These are phyloP conservation scores for Talaromyces islandicus DNA, from an alignment of 2,329 filamentous ascomycete genomes.

Conservation along the genomic window DNA sequence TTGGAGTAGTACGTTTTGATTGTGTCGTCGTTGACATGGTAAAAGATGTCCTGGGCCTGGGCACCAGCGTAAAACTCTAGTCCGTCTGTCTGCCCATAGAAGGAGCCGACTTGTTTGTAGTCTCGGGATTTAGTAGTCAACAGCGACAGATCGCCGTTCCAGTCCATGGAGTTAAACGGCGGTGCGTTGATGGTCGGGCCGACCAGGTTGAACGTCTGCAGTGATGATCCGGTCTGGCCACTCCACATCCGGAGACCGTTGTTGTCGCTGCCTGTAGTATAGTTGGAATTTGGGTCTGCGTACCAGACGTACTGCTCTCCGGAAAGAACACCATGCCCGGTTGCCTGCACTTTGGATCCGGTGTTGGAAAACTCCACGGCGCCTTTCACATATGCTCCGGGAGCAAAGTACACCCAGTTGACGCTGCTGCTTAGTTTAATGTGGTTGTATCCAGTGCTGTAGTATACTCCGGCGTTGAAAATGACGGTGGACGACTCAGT, in stretches of 20 bases:
- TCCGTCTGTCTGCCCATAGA: constrained; percentile 33
- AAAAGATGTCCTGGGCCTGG: constrained; percentile 28
- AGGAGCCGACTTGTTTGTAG: constrained; percentile 37
- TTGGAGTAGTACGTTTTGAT: constrained; percentile 37
- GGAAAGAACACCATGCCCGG: constrained; percentile 31
- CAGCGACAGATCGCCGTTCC: constrained; percentile 11
- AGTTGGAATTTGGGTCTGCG: constrained; percentile 26
- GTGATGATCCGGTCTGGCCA: constrained; percentile 13
- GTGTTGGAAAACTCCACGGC: constrained; percentile 27
- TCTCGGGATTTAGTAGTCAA: constrained; percentile 17
- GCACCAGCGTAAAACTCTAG: constrained; percentile 28
- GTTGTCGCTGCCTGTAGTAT: constrained; percentile 24
- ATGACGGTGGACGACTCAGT: constrained; percentile 14
- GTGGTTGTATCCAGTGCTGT: constrained; percentile 10
- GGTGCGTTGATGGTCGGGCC: constrained; percentile 29
- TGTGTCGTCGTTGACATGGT: constrained; percentile 30
- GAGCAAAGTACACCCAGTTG: constrained; percentile 22
- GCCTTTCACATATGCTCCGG: constrained; percentile 34
- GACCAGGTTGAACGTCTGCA: constrained; percentile 19
- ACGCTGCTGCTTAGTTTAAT: constrained; percentile 17
- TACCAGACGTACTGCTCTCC: constrained; percentile 36
- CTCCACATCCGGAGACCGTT: constrained; percentile 27
- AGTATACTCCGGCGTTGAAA: constrained; percentile 21
- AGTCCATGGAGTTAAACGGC: constrained; percentile 35
- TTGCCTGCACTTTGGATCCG: constrained; percentile 21